Base-by-base conservation (phyloP, 768 basidiomycete genomes). In the Antrodiella citrinella region DNA sequence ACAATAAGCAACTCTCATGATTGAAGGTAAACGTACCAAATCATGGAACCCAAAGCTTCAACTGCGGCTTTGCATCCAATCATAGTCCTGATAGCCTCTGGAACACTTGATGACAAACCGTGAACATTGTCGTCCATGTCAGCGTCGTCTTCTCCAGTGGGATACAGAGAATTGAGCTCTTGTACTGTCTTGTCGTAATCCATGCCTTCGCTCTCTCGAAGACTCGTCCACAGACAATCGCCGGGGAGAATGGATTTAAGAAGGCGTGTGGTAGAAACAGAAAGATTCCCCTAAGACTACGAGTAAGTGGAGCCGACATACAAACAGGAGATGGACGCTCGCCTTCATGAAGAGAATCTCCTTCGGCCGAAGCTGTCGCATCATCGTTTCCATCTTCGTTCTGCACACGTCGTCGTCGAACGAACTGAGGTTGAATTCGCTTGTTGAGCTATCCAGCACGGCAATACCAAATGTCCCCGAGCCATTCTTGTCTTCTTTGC, bases 381-480 rank as follows among this genome's bases (percentile, higher is more conserved):
- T 80, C 58, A 96, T 71, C 0, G 96, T 99, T 69, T 98, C 96
- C 51, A 99, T 67, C 63, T 82, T 86, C 3, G 96, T 98, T 26
- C 91, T 78, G 61, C 89, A 94, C 11, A 91, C 75, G 62, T 99
- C 96, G 58, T 99, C 96, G 51, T 86, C 80, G 64, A 98, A 96
- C 0, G 77, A 73, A 49, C 88, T 87, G 60, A 99, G 63, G 61
- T 91, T 85, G 72, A 99, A 98, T 64, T 95, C 88, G 42, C 91
- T 94, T 0, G 96, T 99, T 2, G 96, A 79, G 52, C 92, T 94
- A 64, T 99, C 96, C 58, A 98, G 67, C 5, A 93, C 83, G 61
- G 91, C 95, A 39, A 97, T 69, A 0, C 96, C 96, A 59, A 96
- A 98, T 18, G n/a, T 43, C 41, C 41, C 21, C 18, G 15, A 18